Percentiles rank a stretch among this genome's conserved stretches.
Evolutionary conservation across 352 stramenopile genomes (phyloP).

Genomic region (Elongisporangium prolatum): DNA sequence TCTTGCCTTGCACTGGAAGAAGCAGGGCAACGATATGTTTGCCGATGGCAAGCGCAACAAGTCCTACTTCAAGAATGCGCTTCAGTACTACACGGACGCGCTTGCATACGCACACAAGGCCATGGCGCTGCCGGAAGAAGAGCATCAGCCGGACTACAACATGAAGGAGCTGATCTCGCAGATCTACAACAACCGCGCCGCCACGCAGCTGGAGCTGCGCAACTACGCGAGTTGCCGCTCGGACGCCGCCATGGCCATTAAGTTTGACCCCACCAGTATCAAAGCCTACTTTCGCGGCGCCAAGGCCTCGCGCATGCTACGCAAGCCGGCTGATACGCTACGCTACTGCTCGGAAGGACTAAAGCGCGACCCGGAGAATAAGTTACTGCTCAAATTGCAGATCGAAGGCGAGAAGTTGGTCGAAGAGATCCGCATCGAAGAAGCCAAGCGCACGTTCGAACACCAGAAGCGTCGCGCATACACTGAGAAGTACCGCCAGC

Average conservation of each 20-base stretch:
- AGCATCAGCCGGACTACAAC: conserved; percentile 56
- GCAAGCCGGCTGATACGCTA: conserved; percentile 72
- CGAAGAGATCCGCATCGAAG: conserved; percentile 58
- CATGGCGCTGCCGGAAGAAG: conserved; percentile 49
- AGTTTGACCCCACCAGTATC: conserved; percentile 63
- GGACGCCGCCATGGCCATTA: conserved; percentile 68
- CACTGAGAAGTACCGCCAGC: conserved; percentile 75
- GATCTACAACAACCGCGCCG: conserved; percentile 78
- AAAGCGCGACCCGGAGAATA: conserved; percentile 71
- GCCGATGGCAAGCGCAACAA: conserved; percentile 64
- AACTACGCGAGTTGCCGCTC: conserved; percentile 85
- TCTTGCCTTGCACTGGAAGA: conserved; percentile 85
- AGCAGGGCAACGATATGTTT: conserved; percentile 87
- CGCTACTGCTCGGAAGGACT: conserved; percentile 78
- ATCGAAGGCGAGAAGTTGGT: conserved; percentile 52
- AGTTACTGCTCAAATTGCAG: conserved; percentile 66
- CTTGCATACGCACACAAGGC: conserved; percentile 77
- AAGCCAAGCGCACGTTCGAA: conserved; percentile 59
- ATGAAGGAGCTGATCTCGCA: conserved; percentile 69
- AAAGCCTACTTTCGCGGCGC: conserved; percentile 85
- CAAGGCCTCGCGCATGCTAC: conserved; percentile 78
- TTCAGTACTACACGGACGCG: conserved; percentile 79
- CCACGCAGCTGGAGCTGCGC: conserved; percentile 77
- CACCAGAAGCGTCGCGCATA: conserved; percentile 59
- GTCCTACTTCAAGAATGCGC: conserved; percentile 67